Percentiles rank a stretch among this genome's conserved stretches.
Conservation (phyloP, 139 green algal species). For the Coelastrella sp. region DNA sequence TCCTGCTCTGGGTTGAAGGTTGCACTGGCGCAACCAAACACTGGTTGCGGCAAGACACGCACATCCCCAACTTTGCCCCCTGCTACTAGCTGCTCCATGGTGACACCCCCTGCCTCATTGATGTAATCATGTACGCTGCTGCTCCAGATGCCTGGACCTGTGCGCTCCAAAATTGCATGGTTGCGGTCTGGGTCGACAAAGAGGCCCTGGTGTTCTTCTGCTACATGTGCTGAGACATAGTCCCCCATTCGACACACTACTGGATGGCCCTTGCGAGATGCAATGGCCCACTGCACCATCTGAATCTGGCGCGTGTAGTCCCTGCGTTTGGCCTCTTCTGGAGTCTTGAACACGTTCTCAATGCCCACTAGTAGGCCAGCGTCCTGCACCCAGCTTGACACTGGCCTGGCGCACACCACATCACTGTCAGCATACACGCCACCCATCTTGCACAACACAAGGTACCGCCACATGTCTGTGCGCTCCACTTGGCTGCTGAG, state of each 20-base stretch:
- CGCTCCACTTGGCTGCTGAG: constrained; percentile 44
- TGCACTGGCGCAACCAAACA: constrained; percentile 45
- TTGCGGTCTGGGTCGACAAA: constrained; percentile 35
- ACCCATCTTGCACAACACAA: constrained; percentile 49
- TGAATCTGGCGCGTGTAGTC: constrained; percentile 48
- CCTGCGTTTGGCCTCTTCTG: constrained; percentile 35
- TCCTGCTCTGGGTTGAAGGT: constrained; percentile 24
- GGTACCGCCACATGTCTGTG: constrained; percentile 57
- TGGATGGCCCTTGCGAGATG: constrained; percentile 34
- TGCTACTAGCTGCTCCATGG: constrained; percentile 32
- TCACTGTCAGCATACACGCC: constrained; percentile 53
- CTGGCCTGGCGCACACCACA: constrained; percentile 25
- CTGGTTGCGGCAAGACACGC: constrained; percentile 44
- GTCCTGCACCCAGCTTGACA: constrained; percentile 39
- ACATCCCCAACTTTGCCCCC: constrained; percentile 36
- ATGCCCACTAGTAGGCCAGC: constrained; percentile 45
- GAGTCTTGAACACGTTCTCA: constrained; percentile 48
- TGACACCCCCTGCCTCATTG: neutral
- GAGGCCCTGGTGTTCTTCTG: constrained; percentile 18
- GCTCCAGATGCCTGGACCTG: constrained; percentile 51
- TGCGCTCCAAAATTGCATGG: constrained; percentile 51
- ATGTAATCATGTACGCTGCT: constrained; percentile 49
- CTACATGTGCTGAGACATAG: constrained; percentile 32
- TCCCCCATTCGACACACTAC: constrained; percentile 49
- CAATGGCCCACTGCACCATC: constrained; percentile 55